phyloP scores from a whole-genome alignment of 129 eudicot species.

The Chrysanthemum makinoi region DNA sequence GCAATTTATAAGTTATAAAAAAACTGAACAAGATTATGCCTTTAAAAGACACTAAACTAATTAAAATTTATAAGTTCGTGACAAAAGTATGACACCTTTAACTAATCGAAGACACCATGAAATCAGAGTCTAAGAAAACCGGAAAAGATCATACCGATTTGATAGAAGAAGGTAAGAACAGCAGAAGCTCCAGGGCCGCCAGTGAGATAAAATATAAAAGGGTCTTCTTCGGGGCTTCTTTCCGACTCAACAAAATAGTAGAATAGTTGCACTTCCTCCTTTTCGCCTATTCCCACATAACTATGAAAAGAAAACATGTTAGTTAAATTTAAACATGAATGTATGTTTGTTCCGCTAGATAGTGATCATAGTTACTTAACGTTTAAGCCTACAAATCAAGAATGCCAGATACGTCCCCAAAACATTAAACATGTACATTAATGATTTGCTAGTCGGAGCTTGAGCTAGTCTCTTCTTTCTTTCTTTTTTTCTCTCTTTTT shows the following conservation, averaged over 20 bases:
- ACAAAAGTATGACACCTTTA: no score
- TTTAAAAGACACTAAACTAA: no score
- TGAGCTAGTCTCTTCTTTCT: not conserved
- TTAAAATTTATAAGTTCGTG: no score
- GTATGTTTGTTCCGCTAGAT: not conserved
- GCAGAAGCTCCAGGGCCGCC: conserved; percentile 44
- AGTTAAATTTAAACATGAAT: not conserved
- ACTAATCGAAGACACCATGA: no score
- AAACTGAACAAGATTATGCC: no score
- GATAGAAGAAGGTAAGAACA: conserved; percentile 14
- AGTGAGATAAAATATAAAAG: conserved; percentile 35
- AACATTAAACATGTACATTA: not conserved
- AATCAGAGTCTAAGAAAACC: not conserved
- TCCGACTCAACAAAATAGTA: conserved; percentile 36
- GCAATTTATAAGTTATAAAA: no score
- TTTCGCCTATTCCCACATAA: conserved; percentile 26
- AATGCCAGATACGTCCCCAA: not conserved
- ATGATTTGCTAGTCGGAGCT: not conserved
- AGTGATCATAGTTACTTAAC: not conserved
- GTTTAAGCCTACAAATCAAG: not conserved
- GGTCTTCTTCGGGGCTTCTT: conserved; percentile 26
- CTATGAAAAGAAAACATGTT: not conserved
- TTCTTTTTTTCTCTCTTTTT: not conserved
- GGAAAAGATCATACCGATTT: conserved; percentile 24
- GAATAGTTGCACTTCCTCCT: conserved; percentile 29